Conservation (phyloP, 257 asterid species). For the Hygrophila difformis region DNA sequence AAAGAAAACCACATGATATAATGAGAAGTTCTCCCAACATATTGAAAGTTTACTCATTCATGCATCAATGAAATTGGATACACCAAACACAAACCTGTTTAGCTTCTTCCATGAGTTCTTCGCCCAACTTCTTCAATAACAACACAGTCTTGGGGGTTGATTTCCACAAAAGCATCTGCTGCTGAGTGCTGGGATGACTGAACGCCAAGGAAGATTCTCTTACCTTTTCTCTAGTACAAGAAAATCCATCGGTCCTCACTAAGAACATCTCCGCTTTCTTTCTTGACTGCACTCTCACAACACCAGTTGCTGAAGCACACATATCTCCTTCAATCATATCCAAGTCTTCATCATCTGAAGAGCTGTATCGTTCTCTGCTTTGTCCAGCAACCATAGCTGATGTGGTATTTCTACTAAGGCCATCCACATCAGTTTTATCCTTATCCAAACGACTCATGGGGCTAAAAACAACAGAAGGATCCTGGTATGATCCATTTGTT, state of each 20-base stretch:
- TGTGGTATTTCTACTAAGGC: slow-evolving; percentile 18
- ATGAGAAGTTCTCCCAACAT: slow-evolving; percentile 6
- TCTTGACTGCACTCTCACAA: slow-evolving; percentile 93
- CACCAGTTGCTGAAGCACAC: slow-evolving; percentile 94
- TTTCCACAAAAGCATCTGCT: slow-evolving; percentile 98
- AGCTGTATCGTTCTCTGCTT: slow-evolving; percentile 33
- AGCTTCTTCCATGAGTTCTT: slow-evolving; percentile 95
- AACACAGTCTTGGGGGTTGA: slow-evolving; percentile 87
- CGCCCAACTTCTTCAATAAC: slow-evolving; percentile 86
- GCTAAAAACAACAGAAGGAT: slow-evolving; percentile 18
- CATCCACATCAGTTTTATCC: slow-evolving; percentile 21
- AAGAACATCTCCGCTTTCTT: slow-evolving; percentile 99
- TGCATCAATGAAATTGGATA: slow-evolving; percentile 6
- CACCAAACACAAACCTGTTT: slow-evolving; percentile 53
- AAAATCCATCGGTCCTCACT: slow-evolving; percentile 93
- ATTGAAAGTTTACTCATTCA: slow-evolving; percentile 8
- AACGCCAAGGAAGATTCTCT: slow-evolving; percentile 95
- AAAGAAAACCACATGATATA: slow-evolving; percentile 1
- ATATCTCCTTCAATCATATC: slow-evolving; percentile 60
- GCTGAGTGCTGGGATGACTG: slow-evolving; percentile 98
- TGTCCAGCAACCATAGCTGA: slow-evolving; percentile 5
- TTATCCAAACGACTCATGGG: slow-evolving; percentile 24
- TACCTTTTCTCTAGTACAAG: slow-evolving; percentile 91
- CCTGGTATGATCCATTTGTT: slow-evolving; percentile 28
- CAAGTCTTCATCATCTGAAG: slow-evolving; percentile 55